These are phyloP conservation scores for Cornus florida DNA, from an alignment of 148 eudicot genomes.

Conservation along the genomic window DNA sequence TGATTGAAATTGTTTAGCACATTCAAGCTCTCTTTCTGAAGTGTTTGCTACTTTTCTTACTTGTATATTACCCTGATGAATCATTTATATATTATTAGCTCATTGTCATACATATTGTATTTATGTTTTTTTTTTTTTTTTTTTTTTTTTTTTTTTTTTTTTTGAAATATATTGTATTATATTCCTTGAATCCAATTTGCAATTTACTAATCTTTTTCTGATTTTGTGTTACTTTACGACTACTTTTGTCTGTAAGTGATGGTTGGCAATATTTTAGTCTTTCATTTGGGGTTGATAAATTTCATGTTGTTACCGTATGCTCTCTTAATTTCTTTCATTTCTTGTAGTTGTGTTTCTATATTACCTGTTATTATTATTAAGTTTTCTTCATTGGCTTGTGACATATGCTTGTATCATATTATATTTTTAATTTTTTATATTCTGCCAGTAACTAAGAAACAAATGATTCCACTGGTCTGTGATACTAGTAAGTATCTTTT, in stretches of 20 bases:
- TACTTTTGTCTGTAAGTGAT: background rate
- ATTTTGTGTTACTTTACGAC: background rate
- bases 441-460: background rate
- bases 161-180: background rate
- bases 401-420: background rate
- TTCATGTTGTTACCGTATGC: background rate
- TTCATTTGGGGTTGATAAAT: background rate
- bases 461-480: background rate
- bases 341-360: background rate
- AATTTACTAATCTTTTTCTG: too few relatives aligned
- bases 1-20: conserved; percentile 13
- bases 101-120: background rate
- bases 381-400: background rate
- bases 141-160: too few relatives aligned
- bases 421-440: too few relatives aligned
- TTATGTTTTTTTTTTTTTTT: too few relatives aligned
- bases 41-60: background rate
- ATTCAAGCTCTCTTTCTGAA: background rate
- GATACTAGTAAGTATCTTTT: background rate
- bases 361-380: background rate
- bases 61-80: background rate
- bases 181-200: background rate
- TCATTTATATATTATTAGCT: background rate
- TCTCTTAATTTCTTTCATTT: background rate
- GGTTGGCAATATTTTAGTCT: background rate